phyloP scores from a whole-genome alignment of 139 green algal genomes.

The Mesostigma viride region DNA sequence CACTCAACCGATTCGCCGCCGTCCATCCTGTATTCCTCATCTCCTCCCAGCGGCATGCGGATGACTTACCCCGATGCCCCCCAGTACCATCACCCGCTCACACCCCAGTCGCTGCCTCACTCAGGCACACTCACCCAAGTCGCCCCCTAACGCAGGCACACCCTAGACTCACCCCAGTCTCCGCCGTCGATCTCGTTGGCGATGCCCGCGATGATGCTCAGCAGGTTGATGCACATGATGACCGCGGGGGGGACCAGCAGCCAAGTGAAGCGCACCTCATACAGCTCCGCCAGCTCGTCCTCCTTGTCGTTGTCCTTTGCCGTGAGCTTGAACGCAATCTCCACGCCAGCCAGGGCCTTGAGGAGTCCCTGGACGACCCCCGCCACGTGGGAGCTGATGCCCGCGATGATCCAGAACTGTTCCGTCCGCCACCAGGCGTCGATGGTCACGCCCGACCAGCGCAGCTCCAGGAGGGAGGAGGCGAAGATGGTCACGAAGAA shows the following conservation, averaged over 20 bases:
- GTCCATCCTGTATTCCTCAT: too few relatives aligned
- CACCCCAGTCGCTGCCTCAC: too few relatives aligned
- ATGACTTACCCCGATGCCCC: too few relatives aligned
- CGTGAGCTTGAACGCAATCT: conserved; percentile 28
- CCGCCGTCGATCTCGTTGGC: neutral
- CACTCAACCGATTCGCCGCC: too few relatives aligned
- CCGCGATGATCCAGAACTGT: conserved; percentile 31
- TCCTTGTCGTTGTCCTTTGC: conserved; percentile 21
- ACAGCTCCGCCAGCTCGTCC: conserved; percentile 23
- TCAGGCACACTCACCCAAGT: too few relatives aligned
- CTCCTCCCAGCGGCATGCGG: too few relatives aligned
- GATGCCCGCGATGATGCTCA: conserved; percentile 21
- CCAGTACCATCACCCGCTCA: too few relatives aligned
- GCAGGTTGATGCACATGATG: conserved; percentile 27
- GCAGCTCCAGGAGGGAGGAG: conserved; percentile 28
- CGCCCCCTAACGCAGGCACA: too few relatives aligned
- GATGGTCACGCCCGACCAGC: conserved; percentile 23
- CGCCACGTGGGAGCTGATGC: conserved; percentile 14
- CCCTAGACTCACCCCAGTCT: neutral
- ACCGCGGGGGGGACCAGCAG: conserved; percentile 22
- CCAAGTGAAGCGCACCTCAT: conserved; percentile 25
- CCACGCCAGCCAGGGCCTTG: conserved; percentile 18
- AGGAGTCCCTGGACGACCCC: conserved; percentile 13
- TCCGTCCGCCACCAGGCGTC: conserved; percentile 25
- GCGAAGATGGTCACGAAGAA: conserved; percentile 30